Conservation (phyloP, 2,329 filamentous ascomycete genomes). For the Diaporthe batatas region DNA sequence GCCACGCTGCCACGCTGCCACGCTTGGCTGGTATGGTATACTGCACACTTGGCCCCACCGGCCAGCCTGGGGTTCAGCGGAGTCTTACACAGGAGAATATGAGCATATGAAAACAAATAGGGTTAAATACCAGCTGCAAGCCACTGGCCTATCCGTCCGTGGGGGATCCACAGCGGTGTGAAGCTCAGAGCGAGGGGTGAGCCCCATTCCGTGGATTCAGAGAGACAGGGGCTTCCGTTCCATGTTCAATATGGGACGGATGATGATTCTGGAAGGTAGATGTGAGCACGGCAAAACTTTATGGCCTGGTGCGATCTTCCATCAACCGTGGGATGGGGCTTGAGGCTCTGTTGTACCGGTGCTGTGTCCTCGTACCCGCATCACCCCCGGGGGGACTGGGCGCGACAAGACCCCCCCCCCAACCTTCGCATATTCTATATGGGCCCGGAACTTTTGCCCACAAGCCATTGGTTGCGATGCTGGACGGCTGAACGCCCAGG, state of each 20-base stretch:
- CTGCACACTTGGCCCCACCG: background rate
- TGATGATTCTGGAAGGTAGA: background rate
- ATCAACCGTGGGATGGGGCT: background rate
- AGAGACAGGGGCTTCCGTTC: constrained; percentile 6
- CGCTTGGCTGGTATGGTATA: background rate
- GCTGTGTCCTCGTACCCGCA: background rate
- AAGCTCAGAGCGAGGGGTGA: constrained; percentile 10
- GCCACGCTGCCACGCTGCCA: background rate
- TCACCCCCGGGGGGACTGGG: background rate
- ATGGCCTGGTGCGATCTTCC: background rate
- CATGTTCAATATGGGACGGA: background rate
- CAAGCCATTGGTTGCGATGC: background rate
- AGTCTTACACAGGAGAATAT: background rate
- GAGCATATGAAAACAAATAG: background rate
- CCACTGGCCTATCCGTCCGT: background rate
- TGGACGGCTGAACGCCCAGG: background rate
- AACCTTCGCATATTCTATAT: background rate
- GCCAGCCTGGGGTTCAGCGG: background rate
- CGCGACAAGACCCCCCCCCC: background rate
- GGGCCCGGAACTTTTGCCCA: background rate
- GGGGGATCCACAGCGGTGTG: constrained; percentile 28
- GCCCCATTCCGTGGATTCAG: background rate
- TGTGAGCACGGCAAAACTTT: constrained; percentile 6
- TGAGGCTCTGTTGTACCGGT: constrained; percentile 12
- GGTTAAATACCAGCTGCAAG: constrained; percentile 18